These are phyloP conservation scores for Alternaria sp. DNA, from an alignment of 2,329 filamentous ascomycete genomes.

Conservation along the genomic window DNA sequence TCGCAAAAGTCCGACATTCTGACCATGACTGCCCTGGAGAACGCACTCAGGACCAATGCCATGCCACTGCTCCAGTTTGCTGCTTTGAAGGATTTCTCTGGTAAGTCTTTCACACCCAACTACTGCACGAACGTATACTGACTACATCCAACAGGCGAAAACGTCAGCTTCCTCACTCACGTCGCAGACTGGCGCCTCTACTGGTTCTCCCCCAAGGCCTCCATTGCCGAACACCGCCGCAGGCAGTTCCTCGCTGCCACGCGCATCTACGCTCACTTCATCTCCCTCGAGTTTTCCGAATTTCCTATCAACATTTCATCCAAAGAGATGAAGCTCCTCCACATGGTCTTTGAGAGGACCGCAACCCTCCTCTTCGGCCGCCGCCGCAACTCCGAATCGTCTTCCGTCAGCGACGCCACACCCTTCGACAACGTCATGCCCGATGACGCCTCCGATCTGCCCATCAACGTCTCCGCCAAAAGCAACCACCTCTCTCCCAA, in stretches of 20 bases:
- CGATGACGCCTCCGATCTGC: constrained; percentile 15
- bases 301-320: constrained; percentile 47
- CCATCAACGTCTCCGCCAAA: constrained; percentile 23
- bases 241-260: constrained; percentile 39
- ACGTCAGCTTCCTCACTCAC: constrained; percentile 45
- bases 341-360: constrained; percentile 33
- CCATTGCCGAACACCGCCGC: constrained; percentile 30
- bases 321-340: constrained; percentile 35
- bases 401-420: constrained; percentile 29
- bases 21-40: constrained; percentile 44
- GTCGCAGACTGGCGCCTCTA: constrained; percentile 42
- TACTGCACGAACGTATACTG: not conserved
- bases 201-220: constrained; percentile 33
- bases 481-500: not conserved
- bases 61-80: constrained; percentile 42
- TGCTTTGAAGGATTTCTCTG: constrained; percentile 41
- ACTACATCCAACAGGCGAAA: constrained; percentile 32
- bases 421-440: constrained; percentile 36
- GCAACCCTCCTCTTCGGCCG: constrained; percentile 30
- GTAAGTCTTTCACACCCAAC: not conserved
- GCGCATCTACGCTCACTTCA: constrained; percentile 43
- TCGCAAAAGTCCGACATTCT: constrained; percentile 40
- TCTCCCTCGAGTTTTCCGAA: constrained; percentile 42
- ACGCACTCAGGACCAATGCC: constrained; percentile 39
- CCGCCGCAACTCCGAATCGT: constrained; percentile 21